Base-by-base conservation (phyloP, 2,329 filamentous ascomycete species). In the Truncatella angustata region DNA sequence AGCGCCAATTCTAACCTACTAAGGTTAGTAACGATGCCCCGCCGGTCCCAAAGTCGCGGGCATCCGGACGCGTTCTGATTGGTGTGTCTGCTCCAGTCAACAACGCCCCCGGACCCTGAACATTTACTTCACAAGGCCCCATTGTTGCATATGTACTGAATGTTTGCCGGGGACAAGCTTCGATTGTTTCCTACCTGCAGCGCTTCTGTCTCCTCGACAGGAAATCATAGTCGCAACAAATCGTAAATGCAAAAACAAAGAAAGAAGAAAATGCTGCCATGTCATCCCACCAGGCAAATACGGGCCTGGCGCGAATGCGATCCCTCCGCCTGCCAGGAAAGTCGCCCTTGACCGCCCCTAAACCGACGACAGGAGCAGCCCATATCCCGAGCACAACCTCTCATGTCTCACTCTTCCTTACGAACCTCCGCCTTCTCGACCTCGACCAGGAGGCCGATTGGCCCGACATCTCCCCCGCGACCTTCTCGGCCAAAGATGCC, bases 381-480 rank as follows among this genome's bases (percentile, higher is more conserved):
- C 56, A 60, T 21, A 54, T 65, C 36, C 63, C 65, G n/a, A 57
- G 58, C 66, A 51, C 37, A 7, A 73, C 78, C 14, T 79, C 79
- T 14, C 77, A 84, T 60, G 64, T 87, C 32, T 70, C 78, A 14
- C 76, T 91, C 10, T 94, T 97, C 66, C 74, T 96, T 49, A 91
- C 87, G 32, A 96, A 96, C 65, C 71, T 97, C 36, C 87, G 86
- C 35, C 81, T 97, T 3, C 79, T 99, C 23, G 84, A 95, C 62
- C 80, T 97, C 26, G 88, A 96, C 63, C 73, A 80, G 46, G 79
- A 79, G 0, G 75, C 82, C 1, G 91, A 95, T 70, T 97, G 92
- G 89, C 93, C 93, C 0, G 78, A 73, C 16, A 88, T 97, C 52
- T 85, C 82, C 1, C 66, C 78, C 0, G 77, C 86, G 46, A 88